phyloP scores from a whole-genome alignment of 2,329 filamentous ascomycete genomes.

The Botrytis cinerea region DNA sequence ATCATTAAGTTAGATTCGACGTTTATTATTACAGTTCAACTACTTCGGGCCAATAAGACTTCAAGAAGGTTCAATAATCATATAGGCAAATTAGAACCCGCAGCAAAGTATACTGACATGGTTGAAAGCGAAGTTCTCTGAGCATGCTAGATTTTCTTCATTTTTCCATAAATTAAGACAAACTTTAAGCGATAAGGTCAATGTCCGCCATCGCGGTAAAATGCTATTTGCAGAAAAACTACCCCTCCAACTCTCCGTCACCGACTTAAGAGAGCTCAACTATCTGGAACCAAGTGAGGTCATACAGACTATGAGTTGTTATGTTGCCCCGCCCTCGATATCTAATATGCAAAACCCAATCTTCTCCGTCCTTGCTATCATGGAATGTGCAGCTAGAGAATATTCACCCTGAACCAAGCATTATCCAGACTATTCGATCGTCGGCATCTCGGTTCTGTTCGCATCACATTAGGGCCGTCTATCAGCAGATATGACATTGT shows the following conservation, averaged over 20 bases:
- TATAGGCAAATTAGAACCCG: background rate
- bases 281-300: background rate
- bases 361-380: background rate
- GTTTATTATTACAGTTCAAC: background rate
- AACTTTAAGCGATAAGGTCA: background rate
- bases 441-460: background rate
- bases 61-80: background rate
- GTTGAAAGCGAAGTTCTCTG: background rate
- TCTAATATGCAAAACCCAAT: background rate
- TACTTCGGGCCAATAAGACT: background rate
- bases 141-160: background rate
- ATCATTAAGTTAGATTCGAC: background rate
- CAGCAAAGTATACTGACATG: background rate
- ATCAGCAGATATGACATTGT: background rate
- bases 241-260: background rate
- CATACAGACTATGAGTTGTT: background rate
- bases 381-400: background rate
- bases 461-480: too few relatives aligned
- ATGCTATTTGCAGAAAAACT: background rate
- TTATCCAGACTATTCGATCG: background rate
- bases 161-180: background rate
- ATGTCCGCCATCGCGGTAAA: background rate
- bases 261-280: background rate
- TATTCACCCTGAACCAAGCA: background rate
- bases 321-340: background rate